Base-by-base conservation (phyloP, 1,284 basidiomycete species). In the Fistulina hepatica region DNA sequence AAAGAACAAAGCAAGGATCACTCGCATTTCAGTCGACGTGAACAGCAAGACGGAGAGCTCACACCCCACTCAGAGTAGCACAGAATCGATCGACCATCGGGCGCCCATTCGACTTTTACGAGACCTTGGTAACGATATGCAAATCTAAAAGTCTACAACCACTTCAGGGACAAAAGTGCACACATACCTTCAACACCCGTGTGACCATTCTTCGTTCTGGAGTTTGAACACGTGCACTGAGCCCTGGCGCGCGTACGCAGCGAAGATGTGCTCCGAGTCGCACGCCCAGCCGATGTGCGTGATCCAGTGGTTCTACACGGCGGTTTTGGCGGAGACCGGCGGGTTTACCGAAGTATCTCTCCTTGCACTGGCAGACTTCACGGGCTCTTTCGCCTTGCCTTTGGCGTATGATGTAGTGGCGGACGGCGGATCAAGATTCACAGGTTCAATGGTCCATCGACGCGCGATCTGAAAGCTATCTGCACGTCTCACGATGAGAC, bases 51-150 rank as follows among this genome's bases (percentile, higher is more conserved):
- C n/a, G n/a, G n/a, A n/a, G n/a, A n/a, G n/a, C 85, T 64, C 59
- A 92, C 89, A 46, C 80, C 81, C 76, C 83, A 84, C 47, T 90
- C 83, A 3, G 84, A 86, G 58, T 88, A 91, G 47, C 83, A 89
- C n/a, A 91, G 58, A 3, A 92, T 64, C 12, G 75, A 75, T 28
- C 84, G 67, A 6, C 82, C 84, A 48, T 84, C 81, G 3, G 80
- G 81, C 0, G 81, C 82, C 88, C 88, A 93, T 52, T 90, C 84
- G 11, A 78, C 83, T 50, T 75, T 81, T 11, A 75, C 68, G 26
- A 92, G 69, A 9, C 88, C 67, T 69, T n/a, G n/a, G n/a, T n/a
- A n/a, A n/a, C n/a, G n/a, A n/a, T n/a, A n/a, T n/a, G n/a, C n/a
- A n/a, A n/a, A 33, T 19, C 36, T 45, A 19, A 34, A 39, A 11